Evolutionary conservation across 2,329 filamentous ascomycete species (phyloP).

Genomic region (Fusarium sp.): DNA sequence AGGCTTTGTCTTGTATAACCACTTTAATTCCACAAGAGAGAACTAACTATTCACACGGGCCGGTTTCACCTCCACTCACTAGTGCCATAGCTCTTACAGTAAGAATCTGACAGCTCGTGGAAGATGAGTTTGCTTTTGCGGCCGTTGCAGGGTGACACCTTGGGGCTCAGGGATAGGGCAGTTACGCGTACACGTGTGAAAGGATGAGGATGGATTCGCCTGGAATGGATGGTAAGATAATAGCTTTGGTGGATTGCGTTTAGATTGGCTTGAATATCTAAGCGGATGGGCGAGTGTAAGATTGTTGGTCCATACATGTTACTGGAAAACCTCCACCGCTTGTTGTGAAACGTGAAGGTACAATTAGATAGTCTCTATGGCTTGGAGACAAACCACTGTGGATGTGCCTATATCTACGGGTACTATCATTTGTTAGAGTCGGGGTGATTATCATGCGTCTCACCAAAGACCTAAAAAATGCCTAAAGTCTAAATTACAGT

Average conservation of each 20-base stretch:
- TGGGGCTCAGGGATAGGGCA: neutral
- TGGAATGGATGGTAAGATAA: slow-evolving; percentile 27
- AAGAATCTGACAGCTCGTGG: slow-evolving; percentile 11
- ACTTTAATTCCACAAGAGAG: neutral
- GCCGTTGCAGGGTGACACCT: neutral
- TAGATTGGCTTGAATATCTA: neutral
- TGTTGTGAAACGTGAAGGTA: neutral
- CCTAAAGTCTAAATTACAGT: neutral
- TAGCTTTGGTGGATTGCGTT: neutral
- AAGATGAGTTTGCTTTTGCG: neutral
- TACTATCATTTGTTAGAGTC: neutral
- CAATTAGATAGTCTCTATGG: neutral
- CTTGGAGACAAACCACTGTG: neutral
- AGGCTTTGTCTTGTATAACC: neutral
- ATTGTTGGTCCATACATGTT: neutral
- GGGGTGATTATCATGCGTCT: neutral
- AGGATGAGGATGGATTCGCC: neutral
- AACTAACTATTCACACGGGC: neutral
- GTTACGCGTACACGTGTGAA: slow-evolving; percentile 19
- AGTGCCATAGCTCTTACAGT: neutral
- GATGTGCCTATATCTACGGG: neutral
- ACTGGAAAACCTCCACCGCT: neutral
- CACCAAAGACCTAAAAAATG: neutral
- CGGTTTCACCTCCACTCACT: neutral
- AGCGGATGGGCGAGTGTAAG: neutral